phyloP scores from a whole-genome alignment of 306 rosid species.

The Senna siamea region DNA sequence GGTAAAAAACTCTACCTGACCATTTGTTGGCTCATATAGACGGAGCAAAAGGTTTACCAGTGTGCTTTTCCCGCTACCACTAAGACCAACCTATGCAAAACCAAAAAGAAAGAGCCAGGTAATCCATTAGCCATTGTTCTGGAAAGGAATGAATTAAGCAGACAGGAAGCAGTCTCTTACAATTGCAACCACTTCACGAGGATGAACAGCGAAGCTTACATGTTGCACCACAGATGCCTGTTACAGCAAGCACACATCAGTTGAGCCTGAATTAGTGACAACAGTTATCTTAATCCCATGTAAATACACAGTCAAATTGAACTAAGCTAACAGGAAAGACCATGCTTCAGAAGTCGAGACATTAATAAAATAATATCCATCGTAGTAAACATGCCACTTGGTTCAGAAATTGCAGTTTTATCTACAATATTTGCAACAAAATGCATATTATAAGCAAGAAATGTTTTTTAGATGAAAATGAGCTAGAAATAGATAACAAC shows the following conservation, averaged over 20 bases:
- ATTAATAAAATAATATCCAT: background rate
- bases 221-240: slow-evolving; percentile 81
- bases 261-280: slow-evolving; percentile 39
- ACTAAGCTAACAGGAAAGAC: slow-evolving; percentile 21
- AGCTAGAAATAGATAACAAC: background rate
- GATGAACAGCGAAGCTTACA: slow-evolving; percentile 71
- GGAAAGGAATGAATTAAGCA: slow-evolving; percentile 31
- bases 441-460: background rate
- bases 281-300: slow-evolving; percentile 29
- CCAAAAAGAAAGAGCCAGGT: slow-evolving; percentile 31
- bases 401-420: slow-evolving; percentile 12
- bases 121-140: slow-evolving; percentile 37
- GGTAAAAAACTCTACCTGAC: slow-evolving; percentile 68
- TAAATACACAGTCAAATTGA: slow-evolving; percentile 27
- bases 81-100: slow-evolving; percentile 82
- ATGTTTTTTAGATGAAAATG: background rate
- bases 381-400: slow-evolving; percentile 1
- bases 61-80: slow-evolving; percentile 99
- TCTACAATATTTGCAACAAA: slow-evolving; percentile 16
- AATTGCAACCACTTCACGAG: slow-evolving; percentile 89
- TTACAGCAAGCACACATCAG: slow-evolving; percentile 40
- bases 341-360: slow-evolving; percentile 12
- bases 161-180: slow-evolving; percentile 60
- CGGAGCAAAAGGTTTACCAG: slow-evolving; percentile 94
- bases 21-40: slow-evolving; percentile 89